Percentiles rank a stretch among this genome's conserved stretches.
Evolutionary conservation across 441 rosid genomes (phyloP).

Genomic region (Erodium chrysanthum): DNA sequence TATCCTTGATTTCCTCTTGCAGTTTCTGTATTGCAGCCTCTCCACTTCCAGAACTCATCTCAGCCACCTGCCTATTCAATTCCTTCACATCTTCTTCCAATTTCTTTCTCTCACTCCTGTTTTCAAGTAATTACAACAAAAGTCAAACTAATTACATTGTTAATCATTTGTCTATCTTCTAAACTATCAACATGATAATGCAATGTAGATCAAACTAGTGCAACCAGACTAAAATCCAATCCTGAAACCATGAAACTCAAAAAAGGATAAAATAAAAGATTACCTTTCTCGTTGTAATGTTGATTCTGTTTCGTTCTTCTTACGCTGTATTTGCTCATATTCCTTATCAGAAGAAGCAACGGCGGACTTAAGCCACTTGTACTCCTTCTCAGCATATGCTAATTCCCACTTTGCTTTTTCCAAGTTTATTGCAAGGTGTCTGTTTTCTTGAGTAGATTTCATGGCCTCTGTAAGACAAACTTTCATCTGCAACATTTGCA

Average conservation of each 20-base stretch:
- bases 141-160: too few species aligned
- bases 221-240: not conserved
- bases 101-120: slow-evolving; percentile 60
- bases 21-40: slow-evolving; percentile 80
- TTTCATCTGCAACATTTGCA: slow-evolving; percentile 55
- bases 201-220: not conserved
- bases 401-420: slow-evolving; percentile 73
- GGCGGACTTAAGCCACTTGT: slow-evolving; percentile 74
- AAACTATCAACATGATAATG: not conserved
- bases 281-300: slow-evolving; percentile 73
- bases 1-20: slow-evolving; percentile 73
- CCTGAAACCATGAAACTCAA: not conserved
- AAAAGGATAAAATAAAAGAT: slow-evolving; percentile 3
- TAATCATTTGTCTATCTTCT: not conserved
- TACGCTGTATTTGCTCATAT: slow-evolving; percentile 57
- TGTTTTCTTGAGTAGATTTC: slow-evolving; percentile 60
- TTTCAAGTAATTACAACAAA: not conserved
- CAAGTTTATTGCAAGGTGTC: slow-evolving; percentile 45
- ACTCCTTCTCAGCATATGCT: slow-evolving; percentile 78
- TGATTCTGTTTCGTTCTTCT: slow-evolving; percentile 40
- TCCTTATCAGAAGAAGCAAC: slow-evolving; percentile 72
- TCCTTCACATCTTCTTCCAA: slow-evolving; percentile 72
- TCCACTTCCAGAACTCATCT: slow-evolving; percentile 60
- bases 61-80: slow-evolving; percentile 49
- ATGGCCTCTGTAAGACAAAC: slow-evolving; percentile 53